phyloP scores from a whole-genome alignment of 176 grass and related monocot genomes.

The Aegilops bicornis region DNA sequence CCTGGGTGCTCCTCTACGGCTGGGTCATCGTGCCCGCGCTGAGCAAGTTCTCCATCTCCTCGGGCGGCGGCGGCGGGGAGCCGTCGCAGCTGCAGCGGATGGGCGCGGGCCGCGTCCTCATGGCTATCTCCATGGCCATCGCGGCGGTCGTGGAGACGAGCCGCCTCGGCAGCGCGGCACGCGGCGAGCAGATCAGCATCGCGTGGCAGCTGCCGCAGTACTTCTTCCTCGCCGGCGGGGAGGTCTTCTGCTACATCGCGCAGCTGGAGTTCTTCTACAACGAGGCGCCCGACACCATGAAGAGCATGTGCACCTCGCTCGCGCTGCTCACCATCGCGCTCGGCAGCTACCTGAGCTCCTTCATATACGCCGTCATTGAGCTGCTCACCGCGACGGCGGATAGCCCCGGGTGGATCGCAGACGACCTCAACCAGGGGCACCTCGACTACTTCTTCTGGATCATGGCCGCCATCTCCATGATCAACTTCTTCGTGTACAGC shows the following conservation, averaged over 20 bases:
- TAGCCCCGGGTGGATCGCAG: slow-evolving; percentile 58
- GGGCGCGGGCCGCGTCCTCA: slow-evolving; percentile 51
- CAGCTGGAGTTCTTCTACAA: slow-evolving; percentile 85
- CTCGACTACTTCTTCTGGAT: slow-evolving; percentile 77
- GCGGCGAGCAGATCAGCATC: slow-evolving; percentile 39
- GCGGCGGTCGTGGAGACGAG: slow-evolving; percentile 49
- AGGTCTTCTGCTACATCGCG: slow-evolving; percentile 65
- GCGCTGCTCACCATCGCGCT: slow-evolving; percentile 63
- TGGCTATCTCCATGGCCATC: slow-evolving; percentile 46
- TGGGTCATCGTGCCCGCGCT: slow-evolving; percentile 44
- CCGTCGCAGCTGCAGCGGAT: slow-evolving; percentile 67
- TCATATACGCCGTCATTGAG: slow-evolving; percentile 51
- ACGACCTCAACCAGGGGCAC: slow-evolving; percentile 68
- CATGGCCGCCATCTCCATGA: slow-evolving; percentile 44
- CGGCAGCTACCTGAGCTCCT: slow-evolving; percentile 69
- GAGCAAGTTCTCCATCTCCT: not conserved
- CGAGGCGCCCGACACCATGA: slow-evolving; percentile 81
- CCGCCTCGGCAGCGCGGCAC: slow-evolving; percentile 32
- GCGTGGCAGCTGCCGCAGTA: slow-evolving; percentile 79
- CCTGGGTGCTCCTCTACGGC: slow-evolving; percentile 57
- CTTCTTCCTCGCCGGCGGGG: slow-evolving; percentile 52
- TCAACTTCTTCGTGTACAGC: slow-evolving; percentile 59
- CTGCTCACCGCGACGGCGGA: slow-evolving; percentile 29
- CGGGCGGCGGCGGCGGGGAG: not conserved
- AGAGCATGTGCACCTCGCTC: slow-evolving; percentile 75